Conservation (phyloP, 2,329 filamentous ascomycete species). For the Monilinia aucupariae region DNA sequence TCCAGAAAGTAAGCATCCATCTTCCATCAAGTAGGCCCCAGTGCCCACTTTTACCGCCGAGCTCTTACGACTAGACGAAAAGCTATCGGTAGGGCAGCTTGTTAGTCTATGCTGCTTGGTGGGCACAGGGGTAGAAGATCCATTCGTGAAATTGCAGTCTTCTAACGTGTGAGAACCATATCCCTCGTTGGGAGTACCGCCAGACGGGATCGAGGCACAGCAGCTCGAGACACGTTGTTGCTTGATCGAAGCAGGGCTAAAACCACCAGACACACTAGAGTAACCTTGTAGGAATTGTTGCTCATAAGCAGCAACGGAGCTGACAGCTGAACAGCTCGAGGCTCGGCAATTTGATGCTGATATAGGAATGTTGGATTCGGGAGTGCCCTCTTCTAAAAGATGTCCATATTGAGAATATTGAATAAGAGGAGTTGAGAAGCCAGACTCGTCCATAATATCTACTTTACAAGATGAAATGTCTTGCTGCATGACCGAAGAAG, state of each 20-base stretch:
- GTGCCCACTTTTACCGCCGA: background rate
- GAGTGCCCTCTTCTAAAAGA: background rate
- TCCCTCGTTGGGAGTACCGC: background rate
- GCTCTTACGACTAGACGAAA: background rate
- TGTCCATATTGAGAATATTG: background rate
- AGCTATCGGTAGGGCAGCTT: background rate
- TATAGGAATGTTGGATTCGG: background rate
- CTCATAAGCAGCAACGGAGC: background rate
- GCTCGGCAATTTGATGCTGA: background rate
- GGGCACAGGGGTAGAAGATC: background rate
- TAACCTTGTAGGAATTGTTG: background rate
- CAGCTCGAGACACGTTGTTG: slow-evolving; percentile 9
- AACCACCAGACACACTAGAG: background rate
- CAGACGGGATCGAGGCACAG: background rate
- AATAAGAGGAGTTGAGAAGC: background rate
- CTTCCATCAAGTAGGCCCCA: background rate
- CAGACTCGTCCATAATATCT: background rate
- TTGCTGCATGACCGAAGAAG: background rate
- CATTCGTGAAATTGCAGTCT: slow-evolving; percentile 1
- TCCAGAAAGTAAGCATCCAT: slow-evolving; percentile 12
- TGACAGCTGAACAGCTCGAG: background rate
- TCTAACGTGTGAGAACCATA: background rate
- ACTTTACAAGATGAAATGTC: background rate
- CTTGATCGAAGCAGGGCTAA: background rate
- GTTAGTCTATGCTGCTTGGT: slow-evolving; percentile 4